Percentiles rank a stretch among this genome's conserved stretches.
Evolutionary conservation across 148 eudicot species (phyloP).

Genomic region (Nepenthes gracilis): DNA sequence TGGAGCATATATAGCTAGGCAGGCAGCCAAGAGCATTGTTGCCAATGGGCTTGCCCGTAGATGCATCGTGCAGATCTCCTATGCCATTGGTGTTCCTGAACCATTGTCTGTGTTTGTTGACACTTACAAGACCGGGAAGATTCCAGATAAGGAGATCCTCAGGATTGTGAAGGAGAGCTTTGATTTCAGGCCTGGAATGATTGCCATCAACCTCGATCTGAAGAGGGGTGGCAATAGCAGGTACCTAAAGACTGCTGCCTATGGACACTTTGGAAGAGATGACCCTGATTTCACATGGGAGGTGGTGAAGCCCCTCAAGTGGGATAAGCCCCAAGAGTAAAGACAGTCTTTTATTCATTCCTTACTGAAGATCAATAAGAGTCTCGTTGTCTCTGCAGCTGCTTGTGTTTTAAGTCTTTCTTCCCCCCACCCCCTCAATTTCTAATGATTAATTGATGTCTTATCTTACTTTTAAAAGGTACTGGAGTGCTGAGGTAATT

Average conservation of each 20-base stretch:
- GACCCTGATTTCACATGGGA: slow-evolving; percentile 43
- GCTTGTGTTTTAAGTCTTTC: too few species aligned
- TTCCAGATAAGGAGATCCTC: slow-evolving; percentile 35
- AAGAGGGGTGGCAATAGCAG: slow-evolving; percentile 30
- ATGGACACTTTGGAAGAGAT: slow-evolving; percentile 41
- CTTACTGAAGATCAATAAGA: too few species aligned
- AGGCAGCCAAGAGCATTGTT: slow-evolving; percentile 47
- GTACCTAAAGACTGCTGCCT: slow-evolving; percentile 42
- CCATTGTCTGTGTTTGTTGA: slow-evolving; percentile 42
- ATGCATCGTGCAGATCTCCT: slow-evolving; percentile 39
- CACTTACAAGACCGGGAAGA: slow-evolving; percentile 35
- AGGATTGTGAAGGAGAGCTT: slow-evolving; percentile 38
- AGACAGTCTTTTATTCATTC: neutral
- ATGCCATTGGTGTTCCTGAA: slow-evolving; percentile 43
- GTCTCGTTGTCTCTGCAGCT: too few species aligned
- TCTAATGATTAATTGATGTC: too few species aligned
- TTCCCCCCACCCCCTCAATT: too few species aligned
- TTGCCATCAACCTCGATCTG: slow-evolving; percentile 30
- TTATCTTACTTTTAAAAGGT: too few species aligned
- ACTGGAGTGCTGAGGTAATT: too few species aligned
- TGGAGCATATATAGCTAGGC: slow-evolving; percentile 40
- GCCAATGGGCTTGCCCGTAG: slow-evolving; percentile 40
- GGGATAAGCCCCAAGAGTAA: slow-evolving; percentile 26
- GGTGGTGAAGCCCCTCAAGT: slow-evolving; percentile 40
- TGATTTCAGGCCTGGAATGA: slow-evolving; percentile 46